Evolutionary conservation across 768 basidiomycete genomes (phyloP), one percentile per base, ranked within the genome.

Genomic region (Pleurotus ostreatus): DNA sequence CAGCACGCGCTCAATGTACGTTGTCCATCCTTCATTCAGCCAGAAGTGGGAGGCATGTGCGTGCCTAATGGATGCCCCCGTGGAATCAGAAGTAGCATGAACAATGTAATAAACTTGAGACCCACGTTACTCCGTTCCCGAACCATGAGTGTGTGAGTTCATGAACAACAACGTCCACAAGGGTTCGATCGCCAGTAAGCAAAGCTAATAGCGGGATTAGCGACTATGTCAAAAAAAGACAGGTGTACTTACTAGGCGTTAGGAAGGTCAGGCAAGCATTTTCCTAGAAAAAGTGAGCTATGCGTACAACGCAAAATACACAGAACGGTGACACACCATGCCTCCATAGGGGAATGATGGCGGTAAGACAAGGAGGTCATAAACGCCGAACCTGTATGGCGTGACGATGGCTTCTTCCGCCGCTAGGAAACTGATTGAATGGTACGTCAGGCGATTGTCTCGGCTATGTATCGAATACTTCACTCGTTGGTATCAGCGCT

Each of bases 11-110:
- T 98, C 95, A 26, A 91, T 85, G 65, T 94, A 98, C 0, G 91
- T 94, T 30, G 95, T 97, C 88, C 91, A 95, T 23, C 93, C 89
- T 74, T 94, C 90, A 67, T 93, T 94, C 39, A 94, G 81, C 89
- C 90, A 92, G 72, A 92, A 92, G 69, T 91, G 88, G 0, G 83
- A 81, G 0, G 89, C 83, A 60, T 91, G 71, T 0, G 86, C 85
- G 55, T 89, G 86, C 0, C 86, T 82, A 58, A 30, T 5, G 34
- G 48, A 34, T 16, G 57, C 16, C 58, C 2, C 23, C 13, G 7
- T 49, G 39, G n/a, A 20, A 20, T 38, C 16, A 30, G 59, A 51
- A 22, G 46, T 43, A 26, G n/a, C 41, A 9, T 44, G 30, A 34
- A 44, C 41, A 15, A 15, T 44, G 41, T 7, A 22, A 13, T 13